Percentiles rank a stretch among this genome's conserved stretches.
phyloP scores from a whole-genome alignment of 805 yeast genomes.

The Lachancea waltii region DNA sequence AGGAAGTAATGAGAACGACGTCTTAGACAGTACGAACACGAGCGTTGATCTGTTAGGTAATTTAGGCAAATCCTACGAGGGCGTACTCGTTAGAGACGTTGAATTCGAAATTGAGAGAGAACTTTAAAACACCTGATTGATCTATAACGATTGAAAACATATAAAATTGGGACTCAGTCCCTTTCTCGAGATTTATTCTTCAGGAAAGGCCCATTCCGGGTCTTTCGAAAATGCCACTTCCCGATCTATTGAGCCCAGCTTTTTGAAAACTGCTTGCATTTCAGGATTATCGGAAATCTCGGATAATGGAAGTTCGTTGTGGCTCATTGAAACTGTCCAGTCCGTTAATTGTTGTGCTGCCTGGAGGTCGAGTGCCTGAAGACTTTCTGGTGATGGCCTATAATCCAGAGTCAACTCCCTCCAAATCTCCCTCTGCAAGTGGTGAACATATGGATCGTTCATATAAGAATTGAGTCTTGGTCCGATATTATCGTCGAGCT shows the following conservation, averaged over 20 bases:
- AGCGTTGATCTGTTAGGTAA: slow-evolving; percentile 51
- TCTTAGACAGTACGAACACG: slow-evolving; percentile 38
- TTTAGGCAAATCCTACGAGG: slow-evolving; percentile 60
- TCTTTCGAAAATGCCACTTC: too few relatives aligned
- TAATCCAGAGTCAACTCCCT: slow-evolving; percentile 4
- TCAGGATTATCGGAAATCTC: too few relatives aligned
- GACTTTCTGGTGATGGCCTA: not conserved
- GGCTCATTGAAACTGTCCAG: not conserved
- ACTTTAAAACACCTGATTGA: too few relatives aligned
- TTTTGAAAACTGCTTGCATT: too few relatives aligned
- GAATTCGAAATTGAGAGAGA: slow-evolving; percentile 31
- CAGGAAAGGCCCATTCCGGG: too few relatives aligned
- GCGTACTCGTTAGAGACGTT: slow-evolving; percentile 54
- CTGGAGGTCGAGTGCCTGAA: not conserved
- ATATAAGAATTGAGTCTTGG: slow-evolving; percentile 16
- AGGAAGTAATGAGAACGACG: slow-evolving; percentile 20
- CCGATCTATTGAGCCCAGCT: too few relatives aligned
- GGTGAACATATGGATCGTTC: slow-evolving; percentile 26
- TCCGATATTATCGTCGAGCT: slow-evolving; percentile 13
- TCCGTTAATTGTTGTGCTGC: not conserved
- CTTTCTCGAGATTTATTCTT: too few relatives aligned
- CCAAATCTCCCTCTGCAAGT: slow-evolving; percentile 21
- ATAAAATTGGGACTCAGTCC: too few relatives aligned
- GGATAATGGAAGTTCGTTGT: not conserved
- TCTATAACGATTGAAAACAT: too few relatives aligned